These are phyloP conservation scores for Sanguinoderma infundibulare DNA, from an alignment of 1,284 basidiomycete genomes.

Conservation along the genomic window DNA sequence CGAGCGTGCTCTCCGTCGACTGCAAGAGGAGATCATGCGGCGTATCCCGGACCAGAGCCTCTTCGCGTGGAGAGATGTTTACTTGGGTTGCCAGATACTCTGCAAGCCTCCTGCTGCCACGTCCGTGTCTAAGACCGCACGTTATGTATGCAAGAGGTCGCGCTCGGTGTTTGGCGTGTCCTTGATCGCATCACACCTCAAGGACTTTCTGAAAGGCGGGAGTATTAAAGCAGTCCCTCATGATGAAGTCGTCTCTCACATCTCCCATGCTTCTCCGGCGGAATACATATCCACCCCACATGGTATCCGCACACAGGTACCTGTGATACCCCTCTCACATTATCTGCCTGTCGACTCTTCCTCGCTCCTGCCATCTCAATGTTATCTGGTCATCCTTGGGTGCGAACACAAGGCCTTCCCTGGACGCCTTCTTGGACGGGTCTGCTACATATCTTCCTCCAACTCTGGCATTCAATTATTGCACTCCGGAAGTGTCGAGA, in stretches of 20 bases:
- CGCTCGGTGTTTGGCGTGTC: too few relatives aligned
- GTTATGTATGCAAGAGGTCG: too few relatives aligned
- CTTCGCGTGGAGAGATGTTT: slow-evolving; percentile 3
- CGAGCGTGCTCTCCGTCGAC: slow-evolving; percentile 1
- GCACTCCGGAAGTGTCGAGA: not conserved
- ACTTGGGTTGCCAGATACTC: not conserved
- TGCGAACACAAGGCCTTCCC: not conserved
- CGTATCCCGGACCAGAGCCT: slow-evolving; percentile 11
- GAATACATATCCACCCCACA: not conserved
- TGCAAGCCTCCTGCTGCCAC: too few relatives aligned
- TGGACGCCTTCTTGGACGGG: not conserved
- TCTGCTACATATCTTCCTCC: not conserved
- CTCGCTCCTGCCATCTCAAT: not conserved
- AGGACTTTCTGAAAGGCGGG: not conserved
- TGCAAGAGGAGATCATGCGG: slow-evolving; percentile 14
- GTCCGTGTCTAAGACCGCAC: too few relatives aligned
- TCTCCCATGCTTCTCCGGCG: not conserved
- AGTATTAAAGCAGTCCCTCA: not conserved
- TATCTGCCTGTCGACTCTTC: not conserved
- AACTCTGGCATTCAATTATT: not conserved
- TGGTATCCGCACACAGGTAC: not conserved
- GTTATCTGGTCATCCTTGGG: not conserved
- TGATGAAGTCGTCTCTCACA: not conserved
- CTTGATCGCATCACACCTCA: not conserved
- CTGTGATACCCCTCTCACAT: not conserved